Evolutionary conservation across 2,329 filamentous ascomycete species (phyloP).

Genomic region (Neonectria ditissima): DNA sequence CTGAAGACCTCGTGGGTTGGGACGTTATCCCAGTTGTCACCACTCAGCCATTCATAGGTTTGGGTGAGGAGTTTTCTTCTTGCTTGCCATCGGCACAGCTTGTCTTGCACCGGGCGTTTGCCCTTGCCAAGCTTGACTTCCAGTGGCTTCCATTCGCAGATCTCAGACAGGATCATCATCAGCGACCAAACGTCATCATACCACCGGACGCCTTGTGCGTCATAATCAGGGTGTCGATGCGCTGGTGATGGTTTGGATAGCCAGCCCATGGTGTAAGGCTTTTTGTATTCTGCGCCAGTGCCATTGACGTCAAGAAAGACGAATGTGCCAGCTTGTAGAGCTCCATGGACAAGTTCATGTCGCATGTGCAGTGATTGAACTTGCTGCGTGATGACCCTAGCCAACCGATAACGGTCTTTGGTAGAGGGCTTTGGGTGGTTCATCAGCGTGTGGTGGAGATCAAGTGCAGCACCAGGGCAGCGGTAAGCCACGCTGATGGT

Average conservation of each 20-base stretch:
- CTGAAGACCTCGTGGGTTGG: not conserved
- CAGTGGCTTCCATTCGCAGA: not conserved
- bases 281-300: not conserved
- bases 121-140: no score
- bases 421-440: not conserved
- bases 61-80: no score
- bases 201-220: not conserved
- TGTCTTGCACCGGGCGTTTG: no score
- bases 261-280: not conserved
- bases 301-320: not conserved
- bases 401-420: not conserved
- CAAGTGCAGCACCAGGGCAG: not conserved
- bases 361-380: not conserved
- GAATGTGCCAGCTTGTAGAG: not conserved
- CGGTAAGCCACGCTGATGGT: not conserved
- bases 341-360: not conserved
- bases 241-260: not conserved
- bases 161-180: not conserved
- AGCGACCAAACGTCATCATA: not conserved
- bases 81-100: no score
- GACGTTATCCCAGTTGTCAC: no score
- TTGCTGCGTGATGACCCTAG: not conserved
- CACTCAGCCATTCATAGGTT: not conserved
- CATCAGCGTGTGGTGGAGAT: not conserved
- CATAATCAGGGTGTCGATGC: not conserved